Evolutionary conservation across 2,329 filamentous ascomycete species (phyloP), one percentile per base, ranked within the genome.

Genomic region (Aureobasidium sp.): DNA sequence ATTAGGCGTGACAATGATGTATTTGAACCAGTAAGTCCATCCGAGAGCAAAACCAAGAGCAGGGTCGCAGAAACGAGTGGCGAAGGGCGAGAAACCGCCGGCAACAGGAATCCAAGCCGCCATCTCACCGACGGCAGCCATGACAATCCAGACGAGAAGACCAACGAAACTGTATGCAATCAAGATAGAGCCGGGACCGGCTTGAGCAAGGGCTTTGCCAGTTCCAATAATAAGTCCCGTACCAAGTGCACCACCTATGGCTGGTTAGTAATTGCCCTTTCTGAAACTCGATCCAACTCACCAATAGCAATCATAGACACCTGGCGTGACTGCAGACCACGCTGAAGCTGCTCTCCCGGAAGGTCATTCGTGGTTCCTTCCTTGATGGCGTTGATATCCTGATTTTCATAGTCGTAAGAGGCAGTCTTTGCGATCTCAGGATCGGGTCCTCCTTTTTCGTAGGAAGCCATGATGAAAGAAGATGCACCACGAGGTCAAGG

Each of bases 1-100:
- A 69, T 94, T 94, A 1, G 90, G 89, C 1, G 88, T 91, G 53
- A 89, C 82, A 68, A 95, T 92, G 70, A 94, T 89, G 72, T 94
- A 94, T 70, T 83, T 92, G 74, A 85, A 81, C 81, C 84, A 89
- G 66, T 77, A 78, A 3, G 65, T 66, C 62, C 84, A 92, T 37
- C 88, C 88, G 13, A 92, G 80, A 60, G 87, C 82, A 71, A 94
- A 94, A 59, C 89, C 89, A 27, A 94, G 81, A 62, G 88, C 87
- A 57, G 88, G 88, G 67, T 94, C 88, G 68, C 85, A 87, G 76
- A 90, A 94, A 50, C 89, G 82, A 62, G 84, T 81, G 25, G 89
- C 88, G 69, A 92, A 94, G 68, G 88, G 88, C 63, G 88, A 88
- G 74, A 94, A 95, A 66, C 89, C 89, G 70, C 87, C 84, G 59